Base-by-base conservation (phyloP, 2,329 filamentous ascomycete species). In the Hymenotorrendiella dingleyae region DNA sequence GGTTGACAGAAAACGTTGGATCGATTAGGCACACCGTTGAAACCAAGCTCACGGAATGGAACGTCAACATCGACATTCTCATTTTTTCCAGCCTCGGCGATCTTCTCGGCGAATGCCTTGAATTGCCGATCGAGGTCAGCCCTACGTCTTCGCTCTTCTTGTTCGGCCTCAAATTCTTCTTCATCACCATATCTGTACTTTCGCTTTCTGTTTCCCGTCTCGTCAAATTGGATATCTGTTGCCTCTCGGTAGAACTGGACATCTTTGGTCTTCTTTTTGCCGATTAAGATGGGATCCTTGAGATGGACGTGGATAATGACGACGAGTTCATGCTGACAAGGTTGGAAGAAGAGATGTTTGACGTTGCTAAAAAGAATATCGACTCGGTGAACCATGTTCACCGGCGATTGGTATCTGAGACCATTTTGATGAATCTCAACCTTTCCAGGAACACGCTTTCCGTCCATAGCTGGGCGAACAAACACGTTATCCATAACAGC, bases 381-480 rank as follows among this genome's bases (percentile, higher is more conserved):
- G 36, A 98, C 87, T 56, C 84, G 79, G 55, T 93, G 85, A 54
- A 88, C 84, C 17, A 81, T 81, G 63, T 84, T 82, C 51, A 94
- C 70, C 40, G 86, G 80, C 40, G 87, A 86, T 69, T 91, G 75
- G 64, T 98, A 98, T 47, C 93, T 86, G 45, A 98, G 85, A 90
- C 93, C 93, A 58, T 98, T 98, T 60, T 97, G 90, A 66, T 98
- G 93, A 38, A 98, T 96, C 66, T 97, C 91, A 28, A 98, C 83
- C 62, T 93, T 89, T 59, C 93, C 93, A 33, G 93, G 86, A 22
- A 98, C 87, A 58, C 93, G 88, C 69, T 98, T 98, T 58, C 90
- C 90, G 66, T 98, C 93, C 72, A 97, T 82, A 0, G 89, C 88
- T 37, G 93, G 93, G 44, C 93, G 86, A 54, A 98, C 86, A 64